Evolutionary conservation across 257 asterid genomes (phyloP), one percentile per base, ranked within the genome.

Genomic region (Solanum pennellii): DNA sequence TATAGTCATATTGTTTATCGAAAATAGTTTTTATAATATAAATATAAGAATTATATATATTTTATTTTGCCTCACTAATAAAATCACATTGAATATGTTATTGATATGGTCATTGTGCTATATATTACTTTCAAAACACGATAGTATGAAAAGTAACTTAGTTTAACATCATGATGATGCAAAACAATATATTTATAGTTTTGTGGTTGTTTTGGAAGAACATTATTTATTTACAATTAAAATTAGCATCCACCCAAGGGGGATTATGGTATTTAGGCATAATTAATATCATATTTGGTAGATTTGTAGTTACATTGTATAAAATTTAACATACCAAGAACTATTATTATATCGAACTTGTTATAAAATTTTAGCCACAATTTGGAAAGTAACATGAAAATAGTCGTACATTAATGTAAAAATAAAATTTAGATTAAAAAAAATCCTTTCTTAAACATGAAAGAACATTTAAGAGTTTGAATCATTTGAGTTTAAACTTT

Each of bases 11-110:
- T 0, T 3, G 3, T 16, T 71, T 71, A 31, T 29, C 12, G 21
- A 1, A 68, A 68, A 29, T 3, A 68, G 0, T 14, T 69, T 66
- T 7, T 29, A 29, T 29, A 1, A 25, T 15, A 69, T 0, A 3
- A 13, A 3, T 0, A 66, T 12, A 29, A 14, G 1, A 27, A 29
- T 12, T 2, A 0, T 16, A 2, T 71, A 16, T 18, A 14, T 0
- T 3, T 31, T 35, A 8, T 71, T 5, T 9, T 71, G 12, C 1
- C 1, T 0, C n/a, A 8, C 2, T 16, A 31, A 31, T 71, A 2
- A 31, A 6, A 31, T 29, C 0, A 31, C 1, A 71, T 16, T 15
- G 0, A 4, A 4, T 15, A 31, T 31, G 7, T 31, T 31, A 16
- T 68, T 29, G n/a, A 1, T 9, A 71, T 1, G 44, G 2, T 3